Base-by-base conservation (phyloP, 306 rosid species). In the Medicago ruthenica region DNA sequence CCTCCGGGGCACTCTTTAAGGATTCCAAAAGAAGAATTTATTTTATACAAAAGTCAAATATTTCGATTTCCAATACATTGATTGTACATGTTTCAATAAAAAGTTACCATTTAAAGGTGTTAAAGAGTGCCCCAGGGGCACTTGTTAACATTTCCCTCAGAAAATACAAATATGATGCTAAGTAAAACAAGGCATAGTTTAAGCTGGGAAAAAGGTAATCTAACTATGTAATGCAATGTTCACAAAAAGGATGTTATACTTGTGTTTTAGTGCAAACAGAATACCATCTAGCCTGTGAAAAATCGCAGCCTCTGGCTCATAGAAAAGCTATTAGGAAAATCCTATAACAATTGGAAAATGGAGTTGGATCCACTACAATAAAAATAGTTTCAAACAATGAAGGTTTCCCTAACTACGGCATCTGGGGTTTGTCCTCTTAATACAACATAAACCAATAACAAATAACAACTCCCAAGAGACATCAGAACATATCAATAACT, bases 311-410 rank as follows among this genome's bases (percentile, higher is more conserved):
- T 14, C 50, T 4, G 6, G 50, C 15, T 12, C n/a, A 5, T 44
- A 12, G 6, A 67, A 59, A 47, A 66, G 31, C 66, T 70, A 57
- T 67, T 15, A 34, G 15, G 60, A 78, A 48, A 48, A 60, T 17
- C 1, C 5, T 6, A 5, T 45, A 13, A 71, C 18, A 66, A 7
- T 66, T 73, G 37, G 42, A 41, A 18, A 71, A 37, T 6, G 11
- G 63, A 57, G 15, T 57, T 57, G 63, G 34, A 71, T 24, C 60
- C 50, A 1, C 51, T 54, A 71, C 44, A 21, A 51, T 10, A 51
- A 8, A 71, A 40, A 9, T 31, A 47, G 75, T 47, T 67, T 14
- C 6, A 74, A 37, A 3, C 54, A 67, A 22, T 22, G 18, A 17
- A 13, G 24, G 22, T 39, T 59, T 48, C 22, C 45, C 44, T 39